Base-by-base conservation (phyloP, 2,329 filamentous ascomycete genomes). In the Calonectria fujianensis region DNA sequence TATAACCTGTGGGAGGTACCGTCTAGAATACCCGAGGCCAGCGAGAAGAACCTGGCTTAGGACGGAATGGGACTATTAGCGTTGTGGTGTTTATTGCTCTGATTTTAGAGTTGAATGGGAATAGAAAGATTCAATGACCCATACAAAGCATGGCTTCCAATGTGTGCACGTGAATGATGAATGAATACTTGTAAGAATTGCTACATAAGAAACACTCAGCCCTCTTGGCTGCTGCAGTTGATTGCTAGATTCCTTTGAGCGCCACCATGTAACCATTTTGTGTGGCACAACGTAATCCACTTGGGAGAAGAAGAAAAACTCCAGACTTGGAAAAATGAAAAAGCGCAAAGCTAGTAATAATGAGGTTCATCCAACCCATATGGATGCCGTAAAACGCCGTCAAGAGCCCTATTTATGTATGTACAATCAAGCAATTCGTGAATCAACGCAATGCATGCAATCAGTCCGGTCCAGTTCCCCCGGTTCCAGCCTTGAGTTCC, bases 1-100 rank as follows among this genome's bases (percentile, higher is more conserved):
- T 71, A 79, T 76, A 81, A 66, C 70, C 27, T 48, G 65, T 72
- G 50, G 66, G 65, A 67, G 71, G 70, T 71, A 70, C 74, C 71
- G 73, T 70, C 68, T 70, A 63, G 52, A 71, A 66, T 59, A 73
- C 71, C 71, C 61, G 71, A 69, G 71, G 52, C 50, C 66, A 52
- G 65, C 29, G 24, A 72, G 50, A 66, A 41, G 48, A 48, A 65
- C 45, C 57, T 48, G 68, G 75, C 54, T 72, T 76, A 73, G 68
- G 67, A 77, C 35, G 68, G 66, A 54, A 76, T 61, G 61, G 63
- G 61, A 59, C 66, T 70, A 48, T 69, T 69, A 73, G 71, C 71
- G 71, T 73, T 73, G 71, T 64, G 32, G 66, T 31, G 29, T 73
- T 73, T 63, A 31, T 64, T 64, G 27, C 59, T 69, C 70, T 39